These are phyloP conservation scores for Lipomyces yamanashiensis DNA, from an alignment of 805 yeast genomes.

Conservation along the genomic window DNA sequence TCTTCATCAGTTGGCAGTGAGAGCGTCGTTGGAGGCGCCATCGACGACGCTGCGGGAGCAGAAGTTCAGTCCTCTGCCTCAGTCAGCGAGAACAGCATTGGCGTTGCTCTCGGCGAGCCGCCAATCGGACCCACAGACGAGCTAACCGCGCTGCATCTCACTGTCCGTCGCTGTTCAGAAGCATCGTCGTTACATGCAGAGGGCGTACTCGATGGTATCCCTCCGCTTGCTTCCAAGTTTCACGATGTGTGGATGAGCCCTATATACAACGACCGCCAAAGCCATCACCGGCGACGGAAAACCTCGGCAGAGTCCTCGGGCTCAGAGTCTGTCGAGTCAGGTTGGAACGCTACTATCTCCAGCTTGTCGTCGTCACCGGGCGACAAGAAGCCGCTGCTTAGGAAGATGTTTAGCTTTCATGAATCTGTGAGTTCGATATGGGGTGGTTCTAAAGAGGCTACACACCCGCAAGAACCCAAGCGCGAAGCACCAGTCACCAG, in stretches of 20 bases:
- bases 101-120: neutral
- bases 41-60: neutral
- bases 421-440: neutral
- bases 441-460: neutral
- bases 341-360: neutral
- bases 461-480: neutral
- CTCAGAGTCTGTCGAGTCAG: neutral
- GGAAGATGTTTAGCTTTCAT: slow-evolving; percentile 11
- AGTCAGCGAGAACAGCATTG: neutral
- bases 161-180: slow-evolving; percentile 12
- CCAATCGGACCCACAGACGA: neutral
- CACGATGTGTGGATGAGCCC: slow-evolving; percentile 21
- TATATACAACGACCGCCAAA: neutral
- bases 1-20: neutral
- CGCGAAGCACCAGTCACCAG: neutral
- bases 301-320: neutral
- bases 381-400: neutral
- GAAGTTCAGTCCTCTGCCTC: neutral
- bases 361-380: neutral
- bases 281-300: neutral
- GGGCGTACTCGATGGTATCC: slow-evolving; percentile 9
- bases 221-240: slow-evolving; percentile 16
- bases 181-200: slow-evolving; percentile 5
- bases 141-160: neutral
- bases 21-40: too few species aligned